Conservation (phyloP, 1,284 basidiomycete genomes). For the Puccinia brachypodii region DNA sequence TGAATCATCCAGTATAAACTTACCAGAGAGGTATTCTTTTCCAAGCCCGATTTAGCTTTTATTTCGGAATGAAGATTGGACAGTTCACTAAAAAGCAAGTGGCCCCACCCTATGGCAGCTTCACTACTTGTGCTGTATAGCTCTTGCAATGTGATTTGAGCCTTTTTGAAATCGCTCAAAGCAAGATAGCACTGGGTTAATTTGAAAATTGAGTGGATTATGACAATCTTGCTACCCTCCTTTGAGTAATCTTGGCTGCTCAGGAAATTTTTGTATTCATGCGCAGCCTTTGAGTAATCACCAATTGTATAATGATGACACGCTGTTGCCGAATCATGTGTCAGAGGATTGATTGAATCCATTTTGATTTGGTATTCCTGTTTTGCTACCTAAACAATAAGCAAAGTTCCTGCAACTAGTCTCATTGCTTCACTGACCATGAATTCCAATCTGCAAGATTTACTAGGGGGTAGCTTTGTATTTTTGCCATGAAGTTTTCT, state of each 20-base stretch:
- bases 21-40: not conserved
- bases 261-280: not conserved
- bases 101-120: not conserved
- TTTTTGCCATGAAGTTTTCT: not conserved
- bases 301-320: not conserved
- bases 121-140: not conserved
- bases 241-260: not conserved
- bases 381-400: not conserved
- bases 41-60: not conserved
- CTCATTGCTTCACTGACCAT: not conserved
- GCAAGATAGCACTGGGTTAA: not conserved
- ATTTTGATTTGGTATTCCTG: not conserved
- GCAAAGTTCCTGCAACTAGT: not conserved
- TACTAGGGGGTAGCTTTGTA: not conserved
- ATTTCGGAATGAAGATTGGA: not conserved
- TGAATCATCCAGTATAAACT: not conserved
- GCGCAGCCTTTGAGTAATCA: not conserved
- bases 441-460: slow-evolving; percentile 8
- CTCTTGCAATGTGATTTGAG: not conserved
- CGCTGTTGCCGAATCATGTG: not conserved
- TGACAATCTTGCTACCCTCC: not conserved
- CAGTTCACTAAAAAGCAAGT: not conserved
- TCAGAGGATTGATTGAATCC: not conserved
- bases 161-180: not conserved
- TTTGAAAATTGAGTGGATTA: slow-evolving; percentile 5